Evolutionary conservation across 225 moss, liverwort and hornwort genomes (phyloP), one percentile per base, ranked within the genome.

Genomic region (Takakia lepidozioides): DNA sequence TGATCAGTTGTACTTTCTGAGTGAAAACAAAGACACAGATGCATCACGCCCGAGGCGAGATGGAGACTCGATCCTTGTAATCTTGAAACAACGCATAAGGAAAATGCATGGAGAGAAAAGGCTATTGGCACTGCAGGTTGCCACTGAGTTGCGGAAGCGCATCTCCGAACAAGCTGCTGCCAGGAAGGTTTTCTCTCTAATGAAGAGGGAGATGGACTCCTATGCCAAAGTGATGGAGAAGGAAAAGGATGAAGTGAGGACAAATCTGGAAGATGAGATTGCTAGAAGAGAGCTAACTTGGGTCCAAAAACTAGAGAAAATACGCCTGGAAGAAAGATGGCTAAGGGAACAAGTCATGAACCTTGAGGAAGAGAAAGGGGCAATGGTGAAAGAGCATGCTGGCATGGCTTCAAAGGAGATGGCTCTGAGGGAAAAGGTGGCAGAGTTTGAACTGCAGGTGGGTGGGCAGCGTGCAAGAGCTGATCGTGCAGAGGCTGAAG

Each of bases 171-270:
- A 85, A 36, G 80, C 82, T 22, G 88, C 88, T 1, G 88, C 92
- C 1, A 83, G 80, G 59, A 85, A 92, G 65, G 87, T 92, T 6
- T 72, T 92, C 16, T 65, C 74, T 11, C 59, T 92, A 29, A 92
- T 92, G 92, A 88, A 92, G 70, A 61, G 71, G 13, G 92, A 92
- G 61, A 92, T 92, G 92, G 92, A 92, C 27, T 73, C 88, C 0
- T 92, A 85, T 23, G 80, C 82, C 25, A 85, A 79, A 43, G 85
- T 92, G 26, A 81, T 86, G 83, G 90, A 91, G 60, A 91, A 91
- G 51, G 86, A 91, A 69, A 91, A 86, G 42, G 17, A 61, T 10
- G 83, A 83, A 19, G 16, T 86, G 19, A 77, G 78, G 41, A 58
- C 55, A 0, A 81, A 86, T 30, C 41, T 91, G 2, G 66, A 91